These are phyloP conservation scores for Pisolithus microcarpus DNA, from an alignment of 768 basidiomycete species.

Conservation along the genomic window DNA sequence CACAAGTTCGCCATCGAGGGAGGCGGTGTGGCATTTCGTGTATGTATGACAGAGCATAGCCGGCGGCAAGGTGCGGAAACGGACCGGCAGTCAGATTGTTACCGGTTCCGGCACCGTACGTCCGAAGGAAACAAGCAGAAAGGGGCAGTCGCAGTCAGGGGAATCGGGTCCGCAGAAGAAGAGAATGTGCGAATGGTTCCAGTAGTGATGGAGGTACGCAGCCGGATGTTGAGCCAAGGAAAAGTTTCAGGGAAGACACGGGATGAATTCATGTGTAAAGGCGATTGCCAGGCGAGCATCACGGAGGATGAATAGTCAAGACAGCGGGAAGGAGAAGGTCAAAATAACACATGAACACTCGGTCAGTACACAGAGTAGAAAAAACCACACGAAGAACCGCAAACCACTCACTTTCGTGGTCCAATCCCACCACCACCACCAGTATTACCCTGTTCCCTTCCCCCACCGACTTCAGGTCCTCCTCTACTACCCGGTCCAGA, in stretches of 20 bases:
- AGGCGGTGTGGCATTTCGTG: slow-evolving; percentile 1
- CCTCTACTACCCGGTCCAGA: background rate
- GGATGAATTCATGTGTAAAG: too few relatives aligned
- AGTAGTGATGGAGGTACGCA: background rate
- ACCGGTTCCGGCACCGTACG: background rate
- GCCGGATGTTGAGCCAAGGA: too few relatives aligned
- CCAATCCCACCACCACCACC: slow-evolving; percentile 5
- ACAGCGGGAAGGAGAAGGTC: background rate
- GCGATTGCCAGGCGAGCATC: background rate
- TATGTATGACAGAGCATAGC: slow-evolving; percentile 6
- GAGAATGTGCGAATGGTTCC: too few relatives aligned
- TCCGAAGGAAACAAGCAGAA: too few relatives aligned
- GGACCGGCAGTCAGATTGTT: slow-evolving; percentile 6
- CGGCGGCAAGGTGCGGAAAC: slow-evolving; percentile 5
- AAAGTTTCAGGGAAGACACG: too few relatives aligned
- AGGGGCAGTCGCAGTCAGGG: too few relatives aligned
- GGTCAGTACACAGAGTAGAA: background rate
- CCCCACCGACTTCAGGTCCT: slow-evolving; percentile 2
- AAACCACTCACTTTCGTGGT: slow-evolving; percentile 20
- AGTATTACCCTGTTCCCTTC: background rate
- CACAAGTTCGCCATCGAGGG: background rate
- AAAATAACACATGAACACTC: background rate
- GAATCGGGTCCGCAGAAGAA: too few relatives aligned
- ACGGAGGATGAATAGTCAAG: background rate
- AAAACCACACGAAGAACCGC: background rate